Conservation (phyloP, 495 filamentous ascomycete species). For the Schizothecium vesticola region DNA sequence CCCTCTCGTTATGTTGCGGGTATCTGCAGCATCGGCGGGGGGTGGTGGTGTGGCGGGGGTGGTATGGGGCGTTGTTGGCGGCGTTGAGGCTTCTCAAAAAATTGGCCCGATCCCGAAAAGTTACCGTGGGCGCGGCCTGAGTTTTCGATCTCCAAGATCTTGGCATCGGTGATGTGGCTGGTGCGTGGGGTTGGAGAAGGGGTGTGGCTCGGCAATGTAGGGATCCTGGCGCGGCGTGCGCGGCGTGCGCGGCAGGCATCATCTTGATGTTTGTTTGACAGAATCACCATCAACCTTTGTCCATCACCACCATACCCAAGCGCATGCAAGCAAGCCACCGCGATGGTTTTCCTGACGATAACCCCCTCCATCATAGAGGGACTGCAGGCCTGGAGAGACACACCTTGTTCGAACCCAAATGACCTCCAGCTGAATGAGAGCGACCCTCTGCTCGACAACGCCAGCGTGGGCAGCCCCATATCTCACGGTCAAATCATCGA, state of each 20-base stretch:
- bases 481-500: conserved; percentile 73
- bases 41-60: background rate
- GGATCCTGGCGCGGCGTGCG: too few species aligned
- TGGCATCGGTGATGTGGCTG: conserved; percentile 4
- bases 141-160: conserved; percentile 3
- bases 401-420: conserved; percentile 18
- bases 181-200: background rate
- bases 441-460: conserved; percentile 43
- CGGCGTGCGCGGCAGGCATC: conserved; percentile 11
- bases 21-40: conserved; percentile 18
- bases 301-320: background rate
- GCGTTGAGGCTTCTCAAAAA: background rate
- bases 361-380: conserved; percentile 65
- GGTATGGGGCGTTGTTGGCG: background rate
- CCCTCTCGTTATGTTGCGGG: conserved; percentile 12
- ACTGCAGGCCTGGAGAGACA: conserved; percentile 33
- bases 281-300: background rate
- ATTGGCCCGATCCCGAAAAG: conserved; percentile 1
- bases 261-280: background rate
- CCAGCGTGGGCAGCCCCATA: conserved; percentile 61
- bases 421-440: conserved; percentile 8
- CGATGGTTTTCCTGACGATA: conserved; percentile 75
- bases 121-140: conserved; percentile 3
- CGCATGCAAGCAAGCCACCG: background rate
- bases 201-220: background rate